Conservation (phyloP, 2,329 filamentous ascomycete species). For the Scedosporium dehoogii region DNA sequence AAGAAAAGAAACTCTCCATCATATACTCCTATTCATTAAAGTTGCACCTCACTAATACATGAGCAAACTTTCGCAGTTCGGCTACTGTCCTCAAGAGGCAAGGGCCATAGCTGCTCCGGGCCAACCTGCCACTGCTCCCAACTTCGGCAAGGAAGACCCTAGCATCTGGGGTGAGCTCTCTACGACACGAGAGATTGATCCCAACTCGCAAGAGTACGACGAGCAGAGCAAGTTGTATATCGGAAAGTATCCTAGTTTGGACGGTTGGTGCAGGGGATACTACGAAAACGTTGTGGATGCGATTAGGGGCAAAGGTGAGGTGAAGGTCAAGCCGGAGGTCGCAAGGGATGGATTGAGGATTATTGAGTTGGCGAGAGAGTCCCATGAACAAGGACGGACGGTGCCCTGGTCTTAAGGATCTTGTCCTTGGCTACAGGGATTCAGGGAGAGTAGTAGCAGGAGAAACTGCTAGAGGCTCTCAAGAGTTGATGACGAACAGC, state of each 20-base stretch:
- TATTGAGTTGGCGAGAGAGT: constrained; percentile 31
- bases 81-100: constrained; percentile 25
- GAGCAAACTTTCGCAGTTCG: background rate
- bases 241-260: constrained; percentile 26
- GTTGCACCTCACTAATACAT: background rate
- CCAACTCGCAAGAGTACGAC: constrained; percentile 19
- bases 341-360: constrained; percentile 27
- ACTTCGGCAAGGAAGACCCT: constrained; percentile 25
- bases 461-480: background rate
- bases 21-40: background rate
- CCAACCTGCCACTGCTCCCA: constrained; percentile 10
- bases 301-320: constrained; percentile 25
- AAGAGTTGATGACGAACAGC: no score
- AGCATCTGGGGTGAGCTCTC: constrained; percentile 21
- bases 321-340: constrained; percentile 27
- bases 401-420: constrained; percentile 17
- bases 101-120: constrained; percentile 10
- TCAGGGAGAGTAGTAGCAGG: background rate
- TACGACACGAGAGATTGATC: constrained; percentile 25
- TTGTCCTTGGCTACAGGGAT: background rate
- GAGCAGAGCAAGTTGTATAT: constrained; percentile 21
- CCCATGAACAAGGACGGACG: constrained; percentile 20
- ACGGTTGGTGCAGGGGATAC: constrained; percentile 26
- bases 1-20: background rate
- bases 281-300: constrained; percentile 31